A percentile compares a stretch with the other conserved stretches of the same genome.
These are phyloP conservation scores for Cercospora sesami DNA, from an alignment of 2,329 filamentous ascomycete species.

Conservation along the genomic window DNA sequence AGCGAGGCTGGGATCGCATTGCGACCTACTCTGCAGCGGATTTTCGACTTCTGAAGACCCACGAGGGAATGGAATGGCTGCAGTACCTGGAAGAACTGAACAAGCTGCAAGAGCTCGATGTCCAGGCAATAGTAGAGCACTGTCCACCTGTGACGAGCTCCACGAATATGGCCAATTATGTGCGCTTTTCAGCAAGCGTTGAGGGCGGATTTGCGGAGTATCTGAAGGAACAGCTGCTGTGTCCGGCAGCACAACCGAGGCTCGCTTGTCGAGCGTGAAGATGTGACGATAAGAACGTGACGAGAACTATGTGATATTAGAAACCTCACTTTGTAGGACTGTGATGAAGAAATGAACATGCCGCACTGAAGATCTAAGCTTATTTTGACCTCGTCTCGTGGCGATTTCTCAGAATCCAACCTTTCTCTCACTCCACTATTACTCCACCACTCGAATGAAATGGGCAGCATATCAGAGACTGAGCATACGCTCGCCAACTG, in stretches of 20 bases:
- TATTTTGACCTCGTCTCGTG: slow-evolving; percentile 4
- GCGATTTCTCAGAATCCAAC: not conserved
- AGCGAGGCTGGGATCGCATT: slow-evolving; percentile 53
- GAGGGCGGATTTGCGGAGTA: slow-evolving; percentile 58
- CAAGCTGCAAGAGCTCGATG: slow-evolving; percentile 52
- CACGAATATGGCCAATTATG: slow-evolving; percentile 58
- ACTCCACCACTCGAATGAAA: no score
- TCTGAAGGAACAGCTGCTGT: slow-evolving; percentile 40
- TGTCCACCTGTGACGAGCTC: slow-evolving; percentile 54
- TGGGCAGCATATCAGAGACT: not conserved
- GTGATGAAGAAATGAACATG: not conserved
- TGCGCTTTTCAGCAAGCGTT: slow-evolving; percentile 62
- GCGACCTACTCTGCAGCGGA: slow-evolving; percentile 50
- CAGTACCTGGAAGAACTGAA: slow-evolving; percentile 55
- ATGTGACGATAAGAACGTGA: not conserved
- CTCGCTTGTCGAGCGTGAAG: not conserved
- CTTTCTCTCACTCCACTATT: not conserved
- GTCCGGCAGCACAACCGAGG: not conserved
- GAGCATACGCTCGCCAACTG: not conserved
- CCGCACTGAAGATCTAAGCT: not conserved
- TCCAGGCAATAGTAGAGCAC: slow-evolving; percentile 56
- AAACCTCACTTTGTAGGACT: not conserved
- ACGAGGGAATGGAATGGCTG: slow-evolving; percentile 59
- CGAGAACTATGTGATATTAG: not conserved
- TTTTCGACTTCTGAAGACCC: slow-evolving; percentile 47